Evolutionary conservation across 768 basidiomycete genomes (phyloP).

Genomic region (Calocera cornea): DNA sequence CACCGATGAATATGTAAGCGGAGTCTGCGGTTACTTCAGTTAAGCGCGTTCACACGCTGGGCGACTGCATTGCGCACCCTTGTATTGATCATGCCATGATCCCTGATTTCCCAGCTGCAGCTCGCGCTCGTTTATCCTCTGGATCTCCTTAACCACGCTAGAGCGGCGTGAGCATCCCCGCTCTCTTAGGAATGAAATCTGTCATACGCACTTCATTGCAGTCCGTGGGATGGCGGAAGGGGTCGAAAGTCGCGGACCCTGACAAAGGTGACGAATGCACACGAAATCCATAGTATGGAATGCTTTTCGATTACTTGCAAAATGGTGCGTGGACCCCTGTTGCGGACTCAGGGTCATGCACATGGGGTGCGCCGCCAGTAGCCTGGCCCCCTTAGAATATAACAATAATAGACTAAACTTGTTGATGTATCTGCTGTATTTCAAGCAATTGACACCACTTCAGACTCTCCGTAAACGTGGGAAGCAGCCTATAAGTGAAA

Average conservation of each 20-base stretch:
- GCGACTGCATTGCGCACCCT: constrained; percentile 33
- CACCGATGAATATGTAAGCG: constrained; percentile 88
- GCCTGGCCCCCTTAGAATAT: too few species aligned
- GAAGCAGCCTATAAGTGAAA: too few species aligned
- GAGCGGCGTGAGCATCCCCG: not conserved
- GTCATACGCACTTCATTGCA: not conserved
- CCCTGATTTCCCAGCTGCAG: constrained; percentile 59
- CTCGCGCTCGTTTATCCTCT: constrained; percentile 82
- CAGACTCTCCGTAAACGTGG: too few species aligned
- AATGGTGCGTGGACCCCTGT: too few species aligned
- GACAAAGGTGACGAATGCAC: not conserved
- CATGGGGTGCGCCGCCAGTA: too few species aligned
- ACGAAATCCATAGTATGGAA: not conserved
- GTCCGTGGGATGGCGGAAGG: not conserved
- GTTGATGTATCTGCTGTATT: too few species aligned
- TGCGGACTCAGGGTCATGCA: too few species aligned
- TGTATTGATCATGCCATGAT: constrained; percentile 92
- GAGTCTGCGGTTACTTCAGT: constrained; percentile 44
- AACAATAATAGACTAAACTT: too few species aligned
- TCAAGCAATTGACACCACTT: too few species aligned
- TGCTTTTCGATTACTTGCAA: too few species aligned
- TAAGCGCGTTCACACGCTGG: not conserved
- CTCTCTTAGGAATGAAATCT: not conserved
- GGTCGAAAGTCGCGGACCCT: not conserved
- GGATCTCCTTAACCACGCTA: constrained; percentile 88